phyloP scores from a whole-genome alignment of 768 basidiomycete genomes.

The Amanita inopinata region DNA sequence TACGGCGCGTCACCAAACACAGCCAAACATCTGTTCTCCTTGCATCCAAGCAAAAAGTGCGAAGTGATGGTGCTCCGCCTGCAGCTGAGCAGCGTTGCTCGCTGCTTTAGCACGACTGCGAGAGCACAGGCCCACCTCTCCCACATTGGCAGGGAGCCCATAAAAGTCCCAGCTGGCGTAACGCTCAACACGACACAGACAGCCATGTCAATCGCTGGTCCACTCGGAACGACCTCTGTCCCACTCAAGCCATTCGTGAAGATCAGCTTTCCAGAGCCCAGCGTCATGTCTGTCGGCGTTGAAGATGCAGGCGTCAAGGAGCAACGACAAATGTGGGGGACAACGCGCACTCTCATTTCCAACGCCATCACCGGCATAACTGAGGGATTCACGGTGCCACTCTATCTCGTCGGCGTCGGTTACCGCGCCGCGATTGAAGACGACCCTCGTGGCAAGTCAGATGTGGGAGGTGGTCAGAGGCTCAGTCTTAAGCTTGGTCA shows the following conservation, averaged over 20 bases:
- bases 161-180: conserved; percentile 34
- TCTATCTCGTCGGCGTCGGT: conserved; percentile 91
- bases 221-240: conserved; percentile 36
- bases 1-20: neutral
- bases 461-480: conserved; percentile 52
- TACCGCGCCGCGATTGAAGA: conserved; percentile 84
- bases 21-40: too few relatives aligned
- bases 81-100: conserved; percentile 23
- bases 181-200: conserved; percentile 30
- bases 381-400: conserved; percentile 71
- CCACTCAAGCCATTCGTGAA: conserved; percentile 38
- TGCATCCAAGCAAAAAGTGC: too few relatives aligned
- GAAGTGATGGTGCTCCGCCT: conserved; percentile 29
- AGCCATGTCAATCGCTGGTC: conserved; percentile 33
- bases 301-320: conserved; percentile 59
- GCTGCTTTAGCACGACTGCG: conserved; percentile 42
- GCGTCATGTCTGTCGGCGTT: conserved; percentile 39
- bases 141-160: conserved; percentile 53
- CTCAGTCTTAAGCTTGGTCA: conserved; percentile 90
- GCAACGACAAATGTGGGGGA: conserved; percentile 93
- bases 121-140: conserved; percentile 48
- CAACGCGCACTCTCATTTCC: conserved; percentile 78
- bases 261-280: conserved; percentile 29
- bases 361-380: conserved; percentile 91
- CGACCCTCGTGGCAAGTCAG: conserved; percentile 52